These are phyloP conservation scores for Entomortierella lignicola DNA, from an alignment of 192 early-diverging fungal species.

Conservation along the genomic window DNA sequence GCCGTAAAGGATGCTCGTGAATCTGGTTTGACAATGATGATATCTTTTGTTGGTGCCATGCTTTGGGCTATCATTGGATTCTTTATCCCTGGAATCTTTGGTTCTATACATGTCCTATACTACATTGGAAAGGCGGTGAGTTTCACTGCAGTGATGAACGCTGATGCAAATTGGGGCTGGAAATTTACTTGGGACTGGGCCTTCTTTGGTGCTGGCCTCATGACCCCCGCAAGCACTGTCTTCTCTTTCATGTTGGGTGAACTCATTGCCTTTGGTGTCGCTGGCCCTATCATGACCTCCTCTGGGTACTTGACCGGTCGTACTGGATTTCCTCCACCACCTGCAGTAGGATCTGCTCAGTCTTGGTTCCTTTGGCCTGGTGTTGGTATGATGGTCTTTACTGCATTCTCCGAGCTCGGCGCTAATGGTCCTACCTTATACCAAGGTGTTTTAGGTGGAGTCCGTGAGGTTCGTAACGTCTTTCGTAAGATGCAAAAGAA, in stretches of 20 bases:
- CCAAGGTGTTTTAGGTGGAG: conserved; percentile 56
- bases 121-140: conserved; percentile 61
- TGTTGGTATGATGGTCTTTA: conserved; percentile 72
- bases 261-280: conserved; percentile 67
- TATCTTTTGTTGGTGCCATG: conserved; percentile 57
- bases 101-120: conserved; percentile 56
- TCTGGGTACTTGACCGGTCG: conserved; percentile 47
- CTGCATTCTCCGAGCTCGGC: conserved; percentile 71
- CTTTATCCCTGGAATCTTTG: conserved; percentile 57
- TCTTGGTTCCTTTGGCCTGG: conserved; percentile 81
- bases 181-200: conserved; percentile 61
- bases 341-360: conserved; percentile 58
- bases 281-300: conserved; percentile 66
- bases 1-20: conserved; percentile 62
- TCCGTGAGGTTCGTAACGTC: conserved; percentile 9
- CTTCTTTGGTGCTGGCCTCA: conserved; percentile 74
- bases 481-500: conserved; percentile 36
- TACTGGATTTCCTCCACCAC: conserved; percentile 39
- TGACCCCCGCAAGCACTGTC: conserved; percentile 67
- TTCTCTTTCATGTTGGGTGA: conserved; percentile 65
- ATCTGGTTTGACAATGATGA: conserved; percentile 62
- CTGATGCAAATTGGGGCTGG: conserved; percentile 63
- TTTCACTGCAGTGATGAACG: conserved; percentile 57
- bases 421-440: conserved; percentile 58
- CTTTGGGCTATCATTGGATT: conserved; percentile 63